Conservation (phyloP, 345 rosid genomes). For the Leavenworthia alabamica region DNA sequence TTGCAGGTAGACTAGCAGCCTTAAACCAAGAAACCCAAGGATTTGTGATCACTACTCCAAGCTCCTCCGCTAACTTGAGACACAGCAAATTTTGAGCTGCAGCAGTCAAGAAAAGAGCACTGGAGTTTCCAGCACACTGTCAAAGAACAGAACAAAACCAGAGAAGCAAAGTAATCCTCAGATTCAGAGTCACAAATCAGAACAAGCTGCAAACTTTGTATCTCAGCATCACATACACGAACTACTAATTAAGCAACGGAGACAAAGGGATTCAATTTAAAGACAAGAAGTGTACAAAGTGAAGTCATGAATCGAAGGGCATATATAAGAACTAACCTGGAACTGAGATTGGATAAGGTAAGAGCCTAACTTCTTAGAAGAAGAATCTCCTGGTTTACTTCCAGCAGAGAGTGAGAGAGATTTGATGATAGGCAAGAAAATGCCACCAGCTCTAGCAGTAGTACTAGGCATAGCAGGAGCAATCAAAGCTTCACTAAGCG, state of each 20-base stretch:
- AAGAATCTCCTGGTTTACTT: conserved; percentile 68
- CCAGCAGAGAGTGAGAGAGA: conserved; percentile 76
- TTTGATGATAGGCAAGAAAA: conserved; percentile 87
- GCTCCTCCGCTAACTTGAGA: conserved; percentile 90
- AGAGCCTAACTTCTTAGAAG: conserved; percentile 70
- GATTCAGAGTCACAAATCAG: not conserved
- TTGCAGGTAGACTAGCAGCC: conserved; percentile 84
- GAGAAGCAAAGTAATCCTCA: not conserved
- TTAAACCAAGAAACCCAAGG: conserved; percentile 98
- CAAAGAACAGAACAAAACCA: not conserved
- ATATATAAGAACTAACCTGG: conserved; percentile 73
- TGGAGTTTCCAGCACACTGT: conserved; percentile 81
- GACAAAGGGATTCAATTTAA: not conserved
- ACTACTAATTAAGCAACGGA: not conserved
- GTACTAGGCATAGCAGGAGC: conserved; percentile 98
- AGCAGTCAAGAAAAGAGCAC: conserved; percentile 95
- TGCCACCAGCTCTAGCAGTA: conserved; percentile 92
- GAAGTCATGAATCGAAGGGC: not conserved
- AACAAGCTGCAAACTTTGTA: too few relatives aligned
- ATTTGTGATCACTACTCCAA: conserved; percentile 65
- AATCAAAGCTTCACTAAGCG: conserved; percentile 79
- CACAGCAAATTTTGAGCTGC: conserved; percentile 94
- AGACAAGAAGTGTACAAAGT: not conserved
- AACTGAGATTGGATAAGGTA: conserved; percentile 75
- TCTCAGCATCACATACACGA: too few relatives aligned